These are phyloP conservation scores for Grosmannia penicillata DNA, from an alignment of 2,329 filamentous ascomycete species.

Conservation along the genomic window DNA sequence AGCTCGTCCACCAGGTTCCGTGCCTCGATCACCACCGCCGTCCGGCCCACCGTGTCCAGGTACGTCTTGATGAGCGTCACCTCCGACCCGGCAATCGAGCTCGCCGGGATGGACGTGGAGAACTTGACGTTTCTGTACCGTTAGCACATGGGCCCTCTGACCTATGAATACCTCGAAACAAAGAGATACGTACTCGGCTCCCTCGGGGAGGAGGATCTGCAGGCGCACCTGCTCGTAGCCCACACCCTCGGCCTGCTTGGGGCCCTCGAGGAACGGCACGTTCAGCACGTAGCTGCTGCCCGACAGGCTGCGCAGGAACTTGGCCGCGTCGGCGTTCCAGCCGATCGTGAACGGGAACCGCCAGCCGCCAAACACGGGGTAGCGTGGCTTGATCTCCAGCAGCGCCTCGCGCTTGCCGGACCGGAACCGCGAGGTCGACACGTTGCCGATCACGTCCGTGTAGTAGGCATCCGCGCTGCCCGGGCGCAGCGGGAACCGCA, in stretches of 20 bases:
- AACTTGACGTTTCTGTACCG: constrained; percentile 62
- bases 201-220: constrained; percentile 79
- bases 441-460: constrained; percentile 90
- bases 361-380: constrained; percentile 95
- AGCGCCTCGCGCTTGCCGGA: constrained; percentile 62
- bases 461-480: constrained; percentile 86
- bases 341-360: constrained; percentile 95
- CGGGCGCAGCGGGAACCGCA: constrained; percentile 64
- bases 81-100: constrained; percentile 41
- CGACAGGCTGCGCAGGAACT: constrained; percentile 54
- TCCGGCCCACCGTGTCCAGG: constrained; percentile 85
- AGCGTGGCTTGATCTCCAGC: constrained; percentile 83
- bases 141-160: constrained; percentile 11
- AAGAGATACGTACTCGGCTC: constrained; percentile 52
- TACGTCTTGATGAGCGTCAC: constrained; percentile 68
- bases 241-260: constrained; percentile 70
- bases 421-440: constrained; percentile 83
- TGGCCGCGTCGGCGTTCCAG: constrained; percentile 78
- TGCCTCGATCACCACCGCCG: constrained; percentile 64
- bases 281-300: constrained; percentile 70
- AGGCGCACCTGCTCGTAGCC: constrained; percentile 72
- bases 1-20: constrained; percentile 84
- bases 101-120: constrained; percentile 53
- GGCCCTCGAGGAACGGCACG: constrained; percentile 86
- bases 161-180: neutral